phyloP scores from a whole-genome alignment of 2,329 filamentous ascomycete species.

The Alternaria sp. region DNA sequence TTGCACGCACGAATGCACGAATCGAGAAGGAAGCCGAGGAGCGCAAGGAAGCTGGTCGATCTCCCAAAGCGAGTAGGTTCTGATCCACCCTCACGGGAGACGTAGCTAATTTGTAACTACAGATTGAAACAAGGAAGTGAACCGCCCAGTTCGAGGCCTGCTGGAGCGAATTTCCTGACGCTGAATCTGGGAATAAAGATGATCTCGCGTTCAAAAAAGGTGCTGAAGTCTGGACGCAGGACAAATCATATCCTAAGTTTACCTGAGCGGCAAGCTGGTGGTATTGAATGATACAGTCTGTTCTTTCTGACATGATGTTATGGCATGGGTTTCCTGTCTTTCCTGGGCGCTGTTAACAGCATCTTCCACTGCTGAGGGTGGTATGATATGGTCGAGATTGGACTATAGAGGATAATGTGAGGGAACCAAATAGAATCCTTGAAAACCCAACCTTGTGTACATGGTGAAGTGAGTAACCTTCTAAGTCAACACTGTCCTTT shows the following conservation, averaged over 20 bases:
- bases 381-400: not conserved
- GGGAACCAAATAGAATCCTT: not conserved
- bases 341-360: not conserved
- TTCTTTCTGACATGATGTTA: not conserved
- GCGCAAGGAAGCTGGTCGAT: not conserved
- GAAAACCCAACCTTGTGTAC: not conserved
- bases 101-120: not conserved
- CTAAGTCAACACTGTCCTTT: not conserved
- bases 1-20: slow-evolving; percentile 11
- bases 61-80: not conserved
- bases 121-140: not conserved
- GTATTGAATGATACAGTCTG: not conserved
- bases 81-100: not conserved
- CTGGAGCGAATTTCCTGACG: not conserved
- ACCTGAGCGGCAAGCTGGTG: not conserved
- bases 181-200: not conserved
- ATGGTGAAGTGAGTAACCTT: not conserved
- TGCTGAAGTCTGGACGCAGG: not conserved
- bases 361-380: not conserved
- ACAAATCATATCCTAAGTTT: not conserved
- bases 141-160: not conserved
- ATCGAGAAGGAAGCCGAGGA: slow-evolving; percentile 1
- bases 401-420: not conserved
- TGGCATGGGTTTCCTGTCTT: not conserved
- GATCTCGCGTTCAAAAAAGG: not conserved